Evolutionary conservation across 495 filamentous ascomycete genomes (phyloP).

Genomic region (Penicillium bialowiezense): DNA sequence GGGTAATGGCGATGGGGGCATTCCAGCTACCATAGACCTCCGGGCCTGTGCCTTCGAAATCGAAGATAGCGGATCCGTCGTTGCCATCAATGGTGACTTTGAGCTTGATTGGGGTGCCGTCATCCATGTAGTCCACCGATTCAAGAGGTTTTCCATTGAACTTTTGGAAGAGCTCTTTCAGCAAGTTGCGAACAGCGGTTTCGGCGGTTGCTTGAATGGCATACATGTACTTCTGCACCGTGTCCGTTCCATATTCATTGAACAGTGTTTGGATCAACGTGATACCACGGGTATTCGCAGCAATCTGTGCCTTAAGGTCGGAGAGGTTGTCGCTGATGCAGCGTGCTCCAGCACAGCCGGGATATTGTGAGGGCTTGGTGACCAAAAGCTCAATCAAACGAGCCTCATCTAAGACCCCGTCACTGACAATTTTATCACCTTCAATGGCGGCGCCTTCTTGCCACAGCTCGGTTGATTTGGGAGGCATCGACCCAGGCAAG

Average conservation of each 20-base stretch:
- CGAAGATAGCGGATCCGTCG: conserved; percentile 86
- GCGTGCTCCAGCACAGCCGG: conserved; percentile 84
- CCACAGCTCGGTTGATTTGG: conserved; percentile 86
- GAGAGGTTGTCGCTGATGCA: conserved; percentile 94
- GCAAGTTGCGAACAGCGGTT: conserved; percentile 73
- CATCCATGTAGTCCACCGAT: conserved; percentile 93
- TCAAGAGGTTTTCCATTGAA: conserved; percentile 80
- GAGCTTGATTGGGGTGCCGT: conserved; percentile 85
- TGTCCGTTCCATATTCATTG: conserved; percentile 82
- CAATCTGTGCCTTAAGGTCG: conserved; percentile 93
- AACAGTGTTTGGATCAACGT: conserved; percentile 83
- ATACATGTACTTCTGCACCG: conserved; percentile 95
- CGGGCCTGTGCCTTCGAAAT: conserved; percentile 81
- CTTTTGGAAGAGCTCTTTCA: conserved; percentile 73
- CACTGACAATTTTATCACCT: conserved; percentile 87
- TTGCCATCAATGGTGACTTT: conserved; percentile 80
- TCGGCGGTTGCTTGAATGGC: conserved; percentile 93
- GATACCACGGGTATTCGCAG: conserved; percentile 95
- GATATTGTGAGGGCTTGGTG: conserved; percentile 77
- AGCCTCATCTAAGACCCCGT: conserved; percentile 85
- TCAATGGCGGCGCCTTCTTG: conserved; percentile 96
- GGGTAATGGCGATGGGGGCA: conserved; percentile 90
- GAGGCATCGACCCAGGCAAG: conserved; percentile 94
- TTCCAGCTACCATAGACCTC: conserved; percentile 96
- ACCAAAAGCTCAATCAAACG: conserved; percentile 81